Conservation (phyloP, 768 basidiomycete species). For the Amanita jacksonii region DNA sequence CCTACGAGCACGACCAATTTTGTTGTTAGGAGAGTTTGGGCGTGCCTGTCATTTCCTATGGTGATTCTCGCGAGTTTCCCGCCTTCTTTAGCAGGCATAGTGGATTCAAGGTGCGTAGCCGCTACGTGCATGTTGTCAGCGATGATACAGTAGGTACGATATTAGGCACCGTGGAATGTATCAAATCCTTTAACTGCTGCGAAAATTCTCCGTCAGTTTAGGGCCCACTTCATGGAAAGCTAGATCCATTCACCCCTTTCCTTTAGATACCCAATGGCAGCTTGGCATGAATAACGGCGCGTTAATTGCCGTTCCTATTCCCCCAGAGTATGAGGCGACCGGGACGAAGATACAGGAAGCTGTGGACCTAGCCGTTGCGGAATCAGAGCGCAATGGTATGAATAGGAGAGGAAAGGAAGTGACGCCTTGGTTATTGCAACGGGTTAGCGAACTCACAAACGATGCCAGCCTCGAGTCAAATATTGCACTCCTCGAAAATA, state of each 20-base stretch:
- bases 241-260: neutral
- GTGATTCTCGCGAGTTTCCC: constrained; percentile 73
- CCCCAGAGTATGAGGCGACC: constrained; percentile 55
- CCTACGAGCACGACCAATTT: neutral
- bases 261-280: constrained; percentile 56
- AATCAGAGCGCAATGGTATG: constrained; percentile 76
- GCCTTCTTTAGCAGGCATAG: constrained; percentile 87
- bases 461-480: constrained; percentile 72
- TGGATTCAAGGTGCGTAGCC: constrained; percentile 56
- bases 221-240: neutral
- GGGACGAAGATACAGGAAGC: constrained; percentile 64
- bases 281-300: constrained; percentile 70
- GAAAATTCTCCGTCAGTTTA: constrained; percentile 48
- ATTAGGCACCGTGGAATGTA: constrained; percentile 76
- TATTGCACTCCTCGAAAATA: constrained; percentile 83
- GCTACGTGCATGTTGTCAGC: neutral
- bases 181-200: constrained; percentile 60
- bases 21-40: constrained; percentile 80
- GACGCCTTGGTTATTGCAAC: constrained; percentile 87
- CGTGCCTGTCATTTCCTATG: constrained; percentile 81
- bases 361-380: constrained; percentile 76
- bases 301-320: constrained; percentile 87
- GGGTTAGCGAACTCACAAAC: constrained; percentile 72
- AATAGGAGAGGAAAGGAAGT: constrained; percentile 79
- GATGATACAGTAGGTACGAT: neutral